Evolutionary conservation across 1,284 basidiomycete species (phyloP), one percentile per base, ranked within the genome.

Genomic region (Trichosporon coremiiforme): DNA sequence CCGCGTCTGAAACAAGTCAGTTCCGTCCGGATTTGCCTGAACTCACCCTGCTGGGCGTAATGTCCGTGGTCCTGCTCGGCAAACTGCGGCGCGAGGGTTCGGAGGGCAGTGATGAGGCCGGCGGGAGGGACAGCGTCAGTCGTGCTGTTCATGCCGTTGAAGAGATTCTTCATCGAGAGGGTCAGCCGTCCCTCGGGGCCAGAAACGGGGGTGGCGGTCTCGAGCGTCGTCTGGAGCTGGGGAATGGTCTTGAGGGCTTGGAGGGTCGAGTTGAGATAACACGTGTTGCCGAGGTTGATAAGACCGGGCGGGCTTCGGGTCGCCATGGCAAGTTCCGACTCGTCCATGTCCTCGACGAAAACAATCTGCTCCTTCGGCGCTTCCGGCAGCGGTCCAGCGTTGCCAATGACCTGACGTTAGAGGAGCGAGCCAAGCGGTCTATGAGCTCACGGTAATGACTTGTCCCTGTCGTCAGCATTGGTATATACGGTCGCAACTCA

Each of bases 231-330:
- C 75, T 91, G 90, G 1, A 99, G 87, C 78, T 98, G 94, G 0
- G 95, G 94, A 68, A 99, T 91, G 2, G 91, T 89, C 20, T 94
- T 90, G 73, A 99, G 87, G 15, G 93, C 91, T 85, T 99, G 96
- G 1, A 99, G 86, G 0, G 93, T 95, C 6, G 96, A 90, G 79
- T 98, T 98, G 89, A 98, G 93, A 83, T 98, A 98, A 78, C 78
- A 83, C 41, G 81, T 78, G 69, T 83, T 82, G 66, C 82, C 77
- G 25, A 82, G 72, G 66, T 78, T 80, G 68, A 78, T 70, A 6
- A 80, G 73, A 8, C 77, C 80, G 22, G 75, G 68, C 5, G 70
- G 79, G 84, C 69, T 78, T 87, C 88, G 91, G 90, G 80, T 84
- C 68, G 89, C 91, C 82, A 90, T 86, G 62, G 93, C 94, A 38